These are phyloP conservation scores for Floccularia luteovirens DNA, from an alignment of 768 basidiomycete species.

Conservation along the genomic window DNA sequence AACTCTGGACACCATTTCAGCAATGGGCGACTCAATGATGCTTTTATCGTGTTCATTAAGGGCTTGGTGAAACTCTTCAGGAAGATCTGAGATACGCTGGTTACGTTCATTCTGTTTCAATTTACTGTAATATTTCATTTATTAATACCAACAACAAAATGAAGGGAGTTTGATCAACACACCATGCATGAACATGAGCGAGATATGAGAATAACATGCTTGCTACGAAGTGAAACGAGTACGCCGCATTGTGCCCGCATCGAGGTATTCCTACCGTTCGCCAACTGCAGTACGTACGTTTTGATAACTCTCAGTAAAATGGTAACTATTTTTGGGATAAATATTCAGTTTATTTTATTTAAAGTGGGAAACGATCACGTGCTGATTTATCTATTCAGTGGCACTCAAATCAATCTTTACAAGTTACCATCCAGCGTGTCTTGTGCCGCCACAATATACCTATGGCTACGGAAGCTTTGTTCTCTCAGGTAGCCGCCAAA, in stretches of 20 bases:
- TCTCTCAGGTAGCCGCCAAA: constrained; percentile 57
- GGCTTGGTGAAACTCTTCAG: constrained; percentile 20
- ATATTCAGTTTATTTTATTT: no score
- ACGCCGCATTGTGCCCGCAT: no score
- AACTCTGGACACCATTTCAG: constrained; percentile 20
- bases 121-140: constrained; percentile 11
- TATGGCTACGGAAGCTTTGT: constrained; percentile 59
- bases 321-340: no score
- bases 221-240: no score
- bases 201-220: not conserved
- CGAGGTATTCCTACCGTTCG: no score
- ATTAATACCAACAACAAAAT: not conserved
- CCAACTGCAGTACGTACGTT: no score
- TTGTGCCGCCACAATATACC: no score
- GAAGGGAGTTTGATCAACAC: not conserved
- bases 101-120: constrained; percentile 28
- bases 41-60: constrained; percentile 16
- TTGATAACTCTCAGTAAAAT: no score
- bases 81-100: constrained; percentile 16
- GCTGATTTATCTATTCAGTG: no score
- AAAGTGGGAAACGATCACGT: no score
- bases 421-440: no score
- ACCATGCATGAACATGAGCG: not conserved
- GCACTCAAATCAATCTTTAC: no score
- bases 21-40: constrained; percentile 22